Base-by-base conservation (phyloP, 805 yeast species). In the Blastobotrys terrestris region DNA sequence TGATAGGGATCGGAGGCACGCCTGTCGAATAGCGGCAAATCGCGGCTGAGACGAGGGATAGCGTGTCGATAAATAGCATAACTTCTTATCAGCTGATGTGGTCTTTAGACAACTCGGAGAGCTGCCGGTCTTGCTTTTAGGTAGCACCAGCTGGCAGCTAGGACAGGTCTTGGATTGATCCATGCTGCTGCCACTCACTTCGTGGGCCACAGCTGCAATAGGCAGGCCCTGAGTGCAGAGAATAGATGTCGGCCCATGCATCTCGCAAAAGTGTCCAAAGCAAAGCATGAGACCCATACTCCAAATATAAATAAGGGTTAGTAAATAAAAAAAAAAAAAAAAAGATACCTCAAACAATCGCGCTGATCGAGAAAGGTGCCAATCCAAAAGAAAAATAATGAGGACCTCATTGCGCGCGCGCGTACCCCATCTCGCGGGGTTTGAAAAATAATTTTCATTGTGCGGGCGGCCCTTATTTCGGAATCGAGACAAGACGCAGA, bases 201-300 rank as follows among this genome's bases (percentile, higher is more conserved):
- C 60, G n/a, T 51, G 21, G n/a, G 49, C 13, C 14, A 54, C 54
- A 1, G 52, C 42, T n/a, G 45, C 43, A 18, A 53, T 35, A 14
- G 47, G 45, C n/a, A 63, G 50, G 41, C 59, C 52, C 47, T 64
- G 68, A 3, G 67, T 61, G 45, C 68, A 64, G 44, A 64, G 42
- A 11, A 64, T 53, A 26, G 64, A 54, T 0, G 63, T 60, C 13
- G 68, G 68, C 41, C 68, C 68, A 31, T 64, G 68, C 20, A 59
- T 16, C 52, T 64, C 68, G 46, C 68, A 64, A 50, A 64, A 64
- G 48, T 64, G 68, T 31, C 61, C 58, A 35, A 64, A 55, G 45
- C 65, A 63, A 19, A 63, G 47, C 67, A 41, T 21, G 20, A 31
- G 14, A 15, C 13, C 39, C 41, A 39, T 21, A 18, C 35, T 26